These are phyloP conservation scores for Trametes sp. DNA, from an alignment of 1,284 basidiomycete species.

Conservation along the genomic window DNA sequence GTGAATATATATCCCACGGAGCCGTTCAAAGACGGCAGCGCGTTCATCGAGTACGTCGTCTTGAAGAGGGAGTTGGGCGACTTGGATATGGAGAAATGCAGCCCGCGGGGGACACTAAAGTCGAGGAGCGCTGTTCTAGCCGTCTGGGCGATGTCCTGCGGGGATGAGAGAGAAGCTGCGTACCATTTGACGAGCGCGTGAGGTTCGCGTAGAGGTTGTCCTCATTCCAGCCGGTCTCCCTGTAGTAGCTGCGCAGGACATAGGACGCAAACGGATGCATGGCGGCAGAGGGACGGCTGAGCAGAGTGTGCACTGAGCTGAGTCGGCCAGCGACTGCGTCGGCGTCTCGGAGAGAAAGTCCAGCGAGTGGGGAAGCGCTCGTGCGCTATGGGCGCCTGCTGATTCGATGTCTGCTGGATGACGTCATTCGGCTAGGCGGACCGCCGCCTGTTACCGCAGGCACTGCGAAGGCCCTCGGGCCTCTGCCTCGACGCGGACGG, in stretches of 20 bases:
- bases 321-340: constrained; percentile 29
- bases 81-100: constrained; percentile 87
- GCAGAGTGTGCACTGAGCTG: too few relatives aligned
- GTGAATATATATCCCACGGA: constrained; percentile 94
- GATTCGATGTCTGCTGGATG: background rate
- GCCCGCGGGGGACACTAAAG: constrained; percentile 81
- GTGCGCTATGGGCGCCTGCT: constrained; percentile 18
- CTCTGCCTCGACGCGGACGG: background rate
- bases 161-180: constrained; percentile 40
- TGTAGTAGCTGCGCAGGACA: constrained; percentile 89
- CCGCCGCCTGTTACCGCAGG: background rate
- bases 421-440: too few relatives aligned
- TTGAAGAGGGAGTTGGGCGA: constrained; percentile 90
- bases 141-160: constrained; percentile 17
- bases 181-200: constrained; percentile 88
- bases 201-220: constrained; percentile 94
- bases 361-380: constrained; percentile 7
- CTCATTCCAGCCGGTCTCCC: constrained; percentile 94
- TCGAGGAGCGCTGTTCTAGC: constrained; percentile 77
- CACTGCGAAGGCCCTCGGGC: background rate
- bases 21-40: constrained; percentile 91
- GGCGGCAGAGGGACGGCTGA: background rate
- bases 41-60: constrained; percentile 91
- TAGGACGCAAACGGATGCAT: constrained; percentile 91
- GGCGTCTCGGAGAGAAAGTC: constrained; percentile 2